A percentile compares a stretch with the other conserved stretches of the same genome.
These are phyloP conservation scores for Trametes versicolor DNA, from an alignment of 1,284 basidiomycete species.

Conservation along the genomic window DNA sequence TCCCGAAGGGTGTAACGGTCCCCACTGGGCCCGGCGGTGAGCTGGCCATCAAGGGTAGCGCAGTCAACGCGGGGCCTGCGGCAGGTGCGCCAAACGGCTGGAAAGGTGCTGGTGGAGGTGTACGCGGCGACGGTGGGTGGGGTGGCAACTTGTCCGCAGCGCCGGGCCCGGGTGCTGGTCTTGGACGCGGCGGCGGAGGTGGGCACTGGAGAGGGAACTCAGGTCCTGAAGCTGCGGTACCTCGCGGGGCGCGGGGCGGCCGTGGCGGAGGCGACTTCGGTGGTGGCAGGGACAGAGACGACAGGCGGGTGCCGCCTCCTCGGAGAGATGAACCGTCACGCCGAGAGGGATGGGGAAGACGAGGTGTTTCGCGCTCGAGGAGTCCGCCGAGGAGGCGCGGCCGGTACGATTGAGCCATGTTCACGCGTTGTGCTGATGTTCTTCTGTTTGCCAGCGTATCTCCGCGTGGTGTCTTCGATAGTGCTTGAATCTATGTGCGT, in stretches of 20 bases:
- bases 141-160: slow-evolving; percentile 47
- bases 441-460: slow-evolving; percentile 11
- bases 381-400: slow-evolving; percentile 44
- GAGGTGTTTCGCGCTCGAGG: slow-evolving; percentile 50
- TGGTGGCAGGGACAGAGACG: slow-evolving; percentile 38
- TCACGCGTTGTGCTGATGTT: slow-evolving; percentile 14
- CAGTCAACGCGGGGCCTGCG: slow-evolving; percentile 41
- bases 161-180: slow-evolving; percentile 40
- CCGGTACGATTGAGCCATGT: slow-evolving; percentile 41
- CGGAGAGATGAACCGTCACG: slow-evolving; percentile 52
- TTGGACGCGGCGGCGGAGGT: slow-evolving; percentile 53
- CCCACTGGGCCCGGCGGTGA: slow-evolving; percentile 52
- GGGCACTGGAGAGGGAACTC: slow-evolving; percentile 78
- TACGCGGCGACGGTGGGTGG: slow-evolving; percentile 58
- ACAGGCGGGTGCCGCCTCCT: slow-evolving; percentile 46
- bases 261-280: slow-evolving; percentile 48
- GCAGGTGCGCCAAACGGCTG: slow-evolving; percentile 47
- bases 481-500: slow-evolving; percentile 17
- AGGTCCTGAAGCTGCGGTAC: slow-evolving; percentile 52
- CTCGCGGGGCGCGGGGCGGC: slow-evolving; percentile 51
- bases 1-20: slow-evolving; percentile 71
- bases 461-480: slow-evolving; percentile 15
- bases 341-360: slow-evolving; percentile 54
- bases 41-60: slow-evolving; percentile 58
- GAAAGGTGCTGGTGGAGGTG: slow-evolving; percentile 45